phyloP scores from a whole-genome alignment of 2,329 filamentous ascomycete genomes.

The Hymenoscyphus albidus region DNA sequence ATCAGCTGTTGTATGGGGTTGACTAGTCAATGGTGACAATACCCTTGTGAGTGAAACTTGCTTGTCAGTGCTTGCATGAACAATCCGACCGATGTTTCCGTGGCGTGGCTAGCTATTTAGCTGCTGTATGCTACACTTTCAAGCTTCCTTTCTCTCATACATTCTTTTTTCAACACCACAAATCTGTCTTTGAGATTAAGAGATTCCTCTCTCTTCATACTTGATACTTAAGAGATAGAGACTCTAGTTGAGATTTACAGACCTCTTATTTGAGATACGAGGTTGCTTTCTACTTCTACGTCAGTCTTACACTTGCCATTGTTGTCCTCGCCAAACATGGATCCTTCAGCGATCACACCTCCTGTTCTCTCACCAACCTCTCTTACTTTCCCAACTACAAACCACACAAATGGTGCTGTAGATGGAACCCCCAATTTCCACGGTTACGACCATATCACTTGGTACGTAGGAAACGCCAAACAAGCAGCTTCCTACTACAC shows the following conservation, averaged over 20 bases:
- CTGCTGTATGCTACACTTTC: not conserved
- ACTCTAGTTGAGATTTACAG: not conserved
- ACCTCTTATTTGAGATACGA: not conserved
- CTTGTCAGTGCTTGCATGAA: not conserved
- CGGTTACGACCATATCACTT: constrained; percentile 89
- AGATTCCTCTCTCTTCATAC: not conserved
- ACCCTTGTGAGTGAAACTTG: not conserved
- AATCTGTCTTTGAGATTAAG: not conserved
- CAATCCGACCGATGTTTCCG: constrained; percentile 1
- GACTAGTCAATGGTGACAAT: not conserved
- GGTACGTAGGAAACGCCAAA: constrained; percentile 97
- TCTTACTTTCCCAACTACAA: constrained; percentile 37
- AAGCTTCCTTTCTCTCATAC: not conserved
- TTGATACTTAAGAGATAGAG: not conserved
- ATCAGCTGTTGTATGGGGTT: not conserved
- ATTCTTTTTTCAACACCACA: no score
- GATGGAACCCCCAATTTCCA: constrained; percentile 58
- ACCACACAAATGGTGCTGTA: constrained; percentile 52
- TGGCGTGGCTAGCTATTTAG: constrained; percentile 1
- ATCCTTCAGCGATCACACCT: constrained; percentile 27
- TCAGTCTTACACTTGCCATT: constrained; percentile 2
- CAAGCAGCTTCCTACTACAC: constrained; percentile 89
- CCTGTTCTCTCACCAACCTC: constrained; percentile 25
- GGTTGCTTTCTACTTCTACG: not conserved
- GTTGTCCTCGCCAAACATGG: constrained; percentile 19